phyloP scores from a whole-genome alignment of 306 rosid genomes.

The Styphnolobium japonicum region DNA sequence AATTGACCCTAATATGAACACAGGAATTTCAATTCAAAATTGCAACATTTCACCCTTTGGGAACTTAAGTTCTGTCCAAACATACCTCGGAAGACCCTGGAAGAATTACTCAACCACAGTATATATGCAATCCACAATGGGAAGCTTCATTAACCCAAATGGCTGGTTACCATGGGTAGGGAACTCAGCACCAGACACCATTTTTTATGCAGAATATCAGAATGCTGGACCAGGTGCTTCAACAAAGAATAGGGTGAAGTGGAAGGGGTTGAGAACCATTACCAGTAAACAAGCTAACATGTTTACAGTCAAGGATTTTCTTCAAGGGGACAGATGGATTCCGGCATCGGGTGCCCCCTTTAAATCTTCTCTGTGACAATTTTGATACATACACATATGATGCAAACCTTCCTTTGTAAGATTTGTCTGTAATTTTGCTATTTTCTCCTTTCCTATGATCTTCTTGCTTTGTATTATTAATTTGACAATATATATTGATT shows the following conservation, averaged over 20 bases:
- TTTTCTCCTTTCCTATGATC: background rate
- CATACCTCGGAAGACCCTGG: constrained; percentile 87
- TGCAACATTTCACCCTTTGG: constrained; percentile 54
- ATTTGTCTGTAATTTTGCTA: background rate
- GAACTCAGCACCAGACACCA: constrained; percentile 66
- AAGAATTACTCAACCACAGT: constrained; percentile 82
- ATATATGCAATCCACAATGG: constrained; percentile 42
- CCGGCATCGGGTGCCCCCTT: constrained; percentile 34
- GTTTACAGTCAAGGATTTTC: constrained; percentile 52
- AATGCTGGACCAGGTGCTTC: constrained; percentile 69
- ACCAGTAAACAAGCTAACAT: constrained; percentile 30
- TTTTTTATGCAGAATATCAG: constrained; percentile 63
- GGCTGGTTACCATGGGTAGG: constrained; percentile 91
- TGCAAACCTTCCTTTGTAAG: background rate
- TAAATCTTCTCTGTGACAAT: constrained; percentile 37
- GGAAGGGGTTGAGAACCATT: constrained; percentile 68
- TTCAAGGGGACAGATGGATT: constrained; percentile 62
- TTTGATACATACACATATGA: background rate
- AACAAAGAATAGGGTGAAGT: constrained; percentile 56
- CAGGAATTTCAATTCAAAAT: constrained; percentile 63
- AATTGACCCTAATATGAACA: constrained; percentile 72
- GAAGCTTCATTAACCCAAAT: constrained; percentile 44
- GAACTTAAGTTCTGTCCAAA: constrained; percentile 44
- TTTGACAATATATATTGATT: constrained; percentile 9
- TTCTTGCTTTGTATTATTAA: background rate